Evolutionary conservation across 2,329 filamentous ascomycete species (phyloP).

Genomic region (Decorospora gaudefroyi): DNA sequence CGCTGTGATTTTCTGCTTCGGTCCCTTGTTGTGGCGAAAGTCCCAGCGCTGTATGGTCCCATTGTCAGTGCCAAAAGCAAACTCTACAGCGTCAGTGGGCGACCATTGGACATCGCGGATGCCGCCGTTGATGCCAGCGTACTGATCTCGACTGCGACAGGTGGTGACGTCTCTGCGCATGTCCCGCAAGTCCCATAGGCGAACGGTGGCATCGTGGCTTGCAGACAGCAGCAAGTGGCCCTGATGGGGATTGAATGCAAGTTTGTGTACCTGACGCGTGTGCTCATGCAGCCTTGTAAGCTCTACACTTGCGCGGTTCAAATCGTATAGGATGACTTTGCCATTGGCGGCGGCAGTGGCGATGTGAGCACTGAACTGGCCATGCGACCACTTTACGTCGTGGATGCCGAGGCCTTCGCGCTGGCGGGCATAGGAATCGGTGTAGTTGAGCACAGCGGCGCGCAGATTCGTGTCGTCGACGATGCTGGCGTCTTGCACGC

Average conservation of each 20-base stretch:
- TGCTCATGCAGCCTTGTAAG: conserved; percentile 67
- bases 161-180: conserved; percentile 57
- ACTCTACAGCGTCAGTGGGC: conserved; percentile 64
- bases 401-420: conserved; percentile 65
- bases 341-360: conserved; percentile 68
- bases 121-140: conserved; percentile 62
- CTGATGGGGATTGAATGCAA: conserved; percentile 67
- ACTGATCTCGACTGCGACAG: conserved; percentile 60
- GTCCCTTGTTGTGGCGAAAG: conserved; percentile 60
- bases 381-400: conserved; percentile 71
- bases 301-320: conserved; percentile 64
- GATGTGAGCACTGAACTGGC: conserved; percentile 62
- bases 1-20: conserved; percentile 64
- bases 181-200: conserved; percentile 66
- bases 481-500: conserved; percentile 60
- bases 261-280: conserved; percentile 66
- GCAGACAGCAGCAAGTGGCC: conserved; percentile 65
- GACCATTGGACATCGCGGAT: conserved; percentile 69
- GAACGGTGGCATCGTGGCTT: conserved; percentile 66
- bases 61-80: conserved; percentile 67
- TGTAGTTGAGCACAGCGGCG: conserved; percentile 62
- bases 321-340: conserved; percentile 67
- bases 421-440: conserved; percentile 56
- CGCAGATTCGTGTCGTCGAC: conserved; percentile 68
- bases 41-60: conserved; percentile 69